Evolutionary conservation across 331 rosid genomes (phyloP).

Genomic region (Stylosanthes scabra): DNA sequence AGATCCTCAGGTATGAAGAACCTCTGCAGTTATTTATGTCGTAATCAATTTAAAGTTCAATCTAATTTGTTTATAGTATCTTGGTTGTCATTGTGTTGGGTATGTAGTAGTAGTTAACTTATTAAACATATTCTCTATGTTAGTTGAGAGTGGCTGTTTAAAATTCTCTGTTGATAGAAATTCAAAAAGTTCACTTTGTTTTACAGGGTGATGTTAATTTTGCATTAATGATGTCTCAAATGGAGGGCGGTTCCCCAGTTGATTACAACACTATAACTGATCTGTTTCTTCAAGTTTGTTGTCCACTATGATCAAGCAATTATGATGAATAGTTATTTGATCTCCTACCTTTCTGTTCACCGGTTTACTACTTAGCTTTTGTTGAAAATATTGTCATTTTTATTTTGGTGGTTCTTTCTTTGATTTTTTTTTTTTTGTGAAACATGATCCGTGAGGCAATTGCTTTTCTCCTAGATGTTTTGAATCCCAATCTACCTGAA

Average conservation of each 20-base stretch:
- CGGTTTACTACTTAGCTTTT: too few species aligned
- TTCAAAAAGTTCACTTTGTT: conserved; percentile 26
- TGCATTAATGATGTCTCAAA: conserved; percentile 99
- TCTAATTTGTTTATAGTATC: conserved; percentile 15
- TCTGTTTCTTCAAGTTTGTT: conserved; percentile 92
- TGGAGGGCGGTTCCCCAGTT: conserved; percentile 99
- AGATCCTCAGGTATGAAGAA: conserved; percentile 86
- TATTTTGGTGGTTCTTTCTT: too few species aligned
- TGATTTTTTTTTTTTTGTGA: too few species aligned
- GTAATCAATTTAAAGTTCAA: conserved; percentile 30
- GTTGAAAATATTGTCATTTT: too few species aligned
- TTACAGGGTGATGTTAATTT: conserved; percentile 98
- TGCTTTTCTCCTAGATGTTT: too few species aligned
- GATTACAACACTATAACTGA: conserved; percentile 99
- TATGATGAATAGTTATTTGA: conserved; percentile 19
- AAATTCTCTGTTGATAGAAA: background rate
- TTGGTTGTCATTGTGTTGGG: conserved; percentile 21
- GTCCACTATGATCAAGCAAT: conserved; percentile 33
- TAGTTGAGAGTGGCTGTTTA: conserved; percentile 3
- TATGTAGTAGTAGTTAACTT: conserved; percentile 5
- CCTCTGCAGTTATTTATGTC: conserved; percentile 18
- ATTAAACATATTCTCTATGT: conserved; percentile 19
- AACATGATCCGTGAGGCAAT: too few species aligned
- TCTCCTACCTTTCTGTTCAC: conserved; percentile 24
- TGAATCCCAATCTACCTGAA: too few species aligned